A percentile compares a stretch with the other conserved stretches of the same genome.
Evolutionary conservation across 495 filamentous ascomycete species (phyloP).

Genomic region (Copromyces sp.): DNA sequence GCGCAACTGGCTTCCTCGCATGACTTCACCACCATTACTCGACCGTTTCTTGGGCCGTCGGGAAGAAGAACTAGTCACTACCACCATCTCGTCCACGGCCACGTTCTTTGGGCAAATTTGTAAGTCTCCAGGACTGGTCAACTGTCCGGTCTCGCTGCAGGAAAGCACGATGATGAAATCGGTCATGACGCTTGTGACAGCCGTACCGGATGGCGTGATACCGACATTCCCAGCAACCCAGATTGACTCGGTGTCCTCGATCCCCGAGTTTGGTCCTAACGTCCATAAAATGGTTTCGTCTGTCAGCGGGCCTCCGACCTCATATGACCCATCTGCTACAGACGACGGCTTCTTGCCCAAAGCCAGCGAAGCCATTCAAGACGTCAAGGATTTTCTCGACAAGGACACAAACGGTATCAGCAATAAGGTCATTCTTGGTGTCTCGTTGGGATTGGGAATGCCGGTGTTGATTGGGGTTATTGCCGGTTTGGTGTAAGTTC

Average conservation of each 20-base stretch:
- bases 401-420: not conserved
- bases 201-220: constrained; percentile 26
- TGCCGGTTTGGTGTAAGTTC: not conserved
- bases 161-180: constrained; percentile 25
- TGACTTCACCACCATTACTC: constrained; percentile 13
- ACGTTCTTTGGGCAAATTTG: constrained; percentile 32
- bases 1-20: not conserved
- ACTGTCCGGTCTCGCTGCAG: constrained; percentile 39
- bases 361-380: not conserved
- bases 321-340: constrained; percentile 2
- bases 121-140: constrained; percentile 27
- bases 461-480: not conserved
- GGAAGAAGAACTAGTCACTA: constrained; percentile 21
- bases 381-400: not conserved
- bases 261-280: constrained; percentile 2
- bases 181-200: constrained; percentile 23
- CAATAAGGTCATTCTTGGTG: not conserved
- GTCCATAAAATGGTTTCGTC: not conserved
- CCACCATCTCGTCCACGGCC: constrained; percentile 23
- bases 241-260: not conserved
- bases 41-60: constrained; percentile 8
- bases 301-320: not conserved
- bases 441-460: not conserved
- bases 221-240: constrained; percentile 29
- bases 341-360: not conserved